phyloP scores from a whole-genome alignment of 2,329 filamentous ascomycete species.

The Aspergillus sp. region DNA sequence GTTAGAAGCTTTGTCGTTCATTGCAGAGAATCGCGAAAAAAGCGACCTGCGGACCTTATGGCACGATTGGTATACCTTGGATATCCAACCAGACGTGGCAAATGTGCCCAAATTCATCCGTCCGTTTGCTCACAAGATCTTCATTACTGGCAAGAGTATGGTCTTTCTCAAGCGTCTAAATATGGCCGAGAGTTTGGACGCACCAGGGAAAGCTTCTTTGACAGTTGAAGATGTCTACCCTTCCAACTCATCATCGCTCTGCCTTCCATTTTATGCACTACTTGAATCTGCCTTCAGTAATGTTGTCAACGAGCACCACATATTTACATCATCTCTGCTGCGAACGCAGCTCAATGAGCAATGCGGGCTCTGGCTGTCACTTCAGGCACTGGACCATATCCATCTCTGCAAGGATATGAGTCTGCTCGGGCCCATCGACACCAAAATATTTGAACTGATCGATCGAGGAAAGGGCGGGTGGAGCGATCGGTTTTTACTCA shows the following conservation, averaged over 20 bases:
- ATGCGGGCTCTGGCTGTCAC: slow-evolving; percentile 64
- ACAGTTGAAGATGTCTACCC: slow-evolving; percentile 33
- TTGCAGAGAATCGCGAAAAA: slow-evolving; percentile 59
- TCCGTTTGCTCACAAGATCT: slow-evolving; percentile 68
- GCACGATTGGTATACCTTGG: slow-evolving; percentile 71
- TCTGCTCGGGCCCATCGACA: slow-evolving; percentile 64
- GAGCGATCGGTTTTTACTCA: slow-evolving; percentile 80
- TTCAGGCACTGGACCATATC: slow-evolving; percentile 68
- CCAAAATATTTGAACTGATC: slow-evolving; percentile 71
- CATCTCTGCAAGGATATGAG: slow-evolving; percentile 77
- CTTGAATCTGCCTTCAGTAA: slow-evolving; percentile 69
- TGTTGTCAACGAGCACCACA: slow-evolving; percentile 77
- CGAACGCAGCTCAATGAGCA: slow-evolving; percentile 65
- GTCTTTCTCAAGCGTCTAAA: slow-evolving; percentile 74
- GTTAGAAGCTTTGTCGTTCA: slow-evolving; percentile 68
- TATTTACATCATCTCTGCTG: slow-evolving; percentile 66
- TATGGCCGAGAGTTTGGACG: slow-evolving; percentile 37
- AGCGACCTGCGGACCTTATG: slow-evolving; percentile 67
- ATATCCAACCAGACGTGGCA: slow-evolving; percentile 55
- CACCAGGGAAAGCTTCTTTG: slow-evolving; percentile 37
- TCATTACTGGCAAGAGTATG: slow-evolving; percentile 84
- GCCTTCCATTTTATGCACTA: slow-evolving; percentile 58
- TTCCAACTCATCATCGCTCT: slow-evolving; percentile 35
- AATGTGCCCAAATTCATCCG: slow-evolving; percentile 75
- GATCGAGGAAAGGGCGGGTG: slow-evolving; percentile 62